Base-by-base conservation (phyloP, 1,284 basidiomycete species). In the Ustilago bromivora region DNA sequence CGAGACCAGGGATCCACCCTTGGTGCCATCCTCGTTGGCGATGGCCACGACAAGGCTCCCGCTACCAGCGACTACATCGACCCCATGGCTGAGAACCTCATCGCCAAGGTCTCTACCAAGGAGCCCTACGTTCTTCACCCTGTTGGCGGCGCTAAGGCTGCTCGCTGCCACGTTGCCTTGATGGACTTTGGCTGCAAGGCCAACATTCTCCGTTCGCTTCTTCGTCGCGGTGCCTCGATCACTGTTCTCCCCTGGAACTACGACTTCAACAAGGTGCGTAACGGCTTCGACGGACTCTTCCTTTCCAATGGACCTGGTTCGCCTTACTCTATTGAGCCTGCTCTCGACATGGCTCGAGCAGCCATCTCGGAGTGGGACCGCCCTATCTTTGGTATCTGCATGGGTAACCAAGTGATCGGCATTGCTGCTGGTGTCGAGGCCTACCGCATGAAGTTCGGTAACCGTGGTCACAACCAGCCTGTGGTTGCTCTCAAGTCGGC, bases 401-500 rank as follows among this genome's bases (percentile, higher is more conserved):
- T 99, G 97, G 97, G 82, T 41, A 77, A 83, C 75, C 83, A 84
- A 60, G 91, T 99, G 80, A 94, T 99, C 81, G 96, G 97, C 57
- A 93, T 99, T 88, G 96, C 96, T 17, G 96, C 95, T 23, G 97
- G 97, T 51, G 88, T 98, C 71, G 95, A 98, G 83, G 94, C 96
- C 8, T 98, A 98, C 87, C 90, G 95, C 38, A 97, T 97, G 95
- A 94, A 92, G 23, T 98, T 98, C 84, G 96, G 96, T 34, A 98
- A 99, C 87, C 93, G 96, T 82, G 96, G 96, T n/a, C 97, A 99
- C 88, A 99, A 99, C 87, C 96, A 99, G 87, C 96, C 96, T 47
- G 96, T 99, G 17, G 90, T 99, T 40, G 96, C 96, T 31, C 89
- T 98, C 61, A 94, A 94, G 40, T 92, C 91, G 43, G 91, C 93